Conservation (phyloP, 495 filamentous ascomycete genomes). For the Glutinoglossum americanum region DNA sequence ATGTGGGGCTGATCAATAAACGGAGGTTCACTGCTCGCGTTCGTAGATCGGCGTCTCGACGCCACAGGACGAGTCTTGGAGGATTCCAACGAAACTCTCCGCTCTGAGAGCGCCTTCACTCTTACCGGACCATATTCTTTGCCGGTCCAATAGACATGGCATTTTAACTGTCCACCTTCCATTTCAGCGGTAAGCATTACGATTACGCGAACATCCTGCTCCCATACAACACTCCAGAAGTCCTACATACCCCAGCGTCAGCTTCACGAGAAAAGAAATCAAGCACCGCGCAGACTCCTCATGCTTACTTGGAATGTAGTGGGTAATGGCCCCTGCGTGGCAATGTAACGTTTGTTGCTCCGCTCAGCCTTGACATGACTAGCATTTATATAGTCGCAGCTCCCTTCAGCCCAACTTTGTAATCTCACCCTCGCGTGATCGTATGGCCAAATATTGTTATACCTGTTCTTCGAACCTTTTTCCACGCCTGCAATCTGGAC, state of each 20-base stretch:
- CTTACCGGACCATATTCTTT: constrained; percentile 59
- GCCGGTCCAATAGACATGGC: constrained; percentile 80
- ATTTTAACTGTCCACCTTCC: constrained; percentile 87
- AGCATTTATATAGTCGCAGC: constrained; percentile 91
- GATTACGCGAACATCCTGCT: constrained; percentile 81
- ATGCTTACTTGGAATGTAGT: constrained; percentile 69
- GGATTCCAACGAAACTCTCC: constrained; percentile 48
- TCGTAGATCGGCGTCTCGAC: constrained; percentile 2
- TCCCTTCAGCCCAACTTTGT: constrained; percentile 39
- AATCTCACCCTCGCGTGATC: constrained; percentile 81
- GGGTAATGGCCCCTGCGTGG: constrained; percentile 82
- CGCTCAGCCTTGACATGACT: constrained; percentile 58
- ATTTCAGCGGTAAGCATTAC: constrained; percentile 94
- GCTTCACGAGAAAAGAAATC: background rate
- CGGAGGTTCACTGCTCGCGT: constrained; percentile 9
- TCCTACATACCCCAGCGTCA: constrained; percentile 35
- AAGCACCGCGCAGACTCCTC: constrained; percentile 2
- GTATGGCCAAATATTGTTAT: constrained; percentile 95
- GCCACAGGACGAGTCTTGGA: constrained; percentile 8
- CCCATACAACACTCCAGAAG: constrained; percentile 96
- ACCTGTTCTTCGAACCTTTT: constrained; percentile 83
- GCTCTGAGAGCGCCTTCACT: constrained; percentile 59
- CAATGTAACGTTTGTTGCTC: constrained; percentile 82
- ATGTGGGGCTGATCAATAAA: constrained; percentile 45
- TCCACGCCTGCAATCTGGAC: constrained; percentile 72